phyloP scores from a whole-genome alignment of 176 grass and related monocot species.

The Juncus inflexus region DNA sequence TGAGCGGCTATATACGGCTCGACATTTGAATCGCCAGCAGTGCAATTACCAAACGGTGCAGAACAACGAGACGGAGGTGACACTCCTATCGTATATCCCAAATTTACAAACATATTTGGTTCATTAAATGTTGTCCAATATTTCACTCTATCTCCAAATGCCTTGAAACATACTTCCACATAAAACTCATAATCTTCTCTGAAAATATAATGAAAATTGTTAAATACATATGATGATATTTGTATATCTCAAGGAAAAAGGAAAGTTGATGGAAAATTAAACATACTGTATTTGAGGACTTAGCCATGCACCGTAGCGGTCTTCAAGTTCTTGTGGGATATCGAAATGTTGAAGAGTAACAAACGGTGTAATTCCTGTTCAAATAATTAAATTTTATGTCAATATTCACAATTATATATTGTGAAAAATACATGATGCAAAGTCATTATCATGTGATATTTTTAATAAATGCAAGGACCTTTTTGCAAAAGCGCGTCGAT shows the following conservation, averaged over 20 bases:
- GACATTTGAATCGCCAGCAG: conserved; percentile 30
- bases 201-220: not conserved
- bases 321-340: conserved; percentile 49
- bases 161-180: conserved; percentile 58
- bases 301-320: conserved; percentile 39
- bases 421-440: not conserved
- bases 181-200: conserved; percentile 57
- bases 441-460: not conserved
- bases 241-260: not conserved
- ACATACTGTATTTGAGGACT: conserved; percentile 37
- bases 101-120: conserved; percentile 45
- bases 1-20: conserved; percentile 49
- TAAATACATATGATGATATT: not conserved
- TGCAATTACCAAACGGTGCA: conserved; percentile 39
- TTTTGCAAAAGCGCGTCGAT: conserved; percentile 35
- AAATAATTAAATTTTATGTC: not conserved
- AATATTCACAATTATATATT: not conserved
- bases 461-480: conserved; percentile 26
- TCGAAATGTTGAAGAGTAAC: conserved; percentile 67
- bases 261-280: not conserved
- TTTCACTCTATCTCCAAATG: conserved; percentile 59
- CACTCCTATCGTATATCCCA: conserved; percentile 6
- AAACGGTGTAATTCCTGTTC: conserved; percentile 60
- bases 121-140: conserved; percentile 76
- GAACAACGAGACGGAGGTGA: conserved; percentile 60